These are phyloP conservation scores for Pseudocercospora ulei DNA, from an alignment of 2,329 filamentous ascomycete genomes.

Conservation along the genomic window DNA sequence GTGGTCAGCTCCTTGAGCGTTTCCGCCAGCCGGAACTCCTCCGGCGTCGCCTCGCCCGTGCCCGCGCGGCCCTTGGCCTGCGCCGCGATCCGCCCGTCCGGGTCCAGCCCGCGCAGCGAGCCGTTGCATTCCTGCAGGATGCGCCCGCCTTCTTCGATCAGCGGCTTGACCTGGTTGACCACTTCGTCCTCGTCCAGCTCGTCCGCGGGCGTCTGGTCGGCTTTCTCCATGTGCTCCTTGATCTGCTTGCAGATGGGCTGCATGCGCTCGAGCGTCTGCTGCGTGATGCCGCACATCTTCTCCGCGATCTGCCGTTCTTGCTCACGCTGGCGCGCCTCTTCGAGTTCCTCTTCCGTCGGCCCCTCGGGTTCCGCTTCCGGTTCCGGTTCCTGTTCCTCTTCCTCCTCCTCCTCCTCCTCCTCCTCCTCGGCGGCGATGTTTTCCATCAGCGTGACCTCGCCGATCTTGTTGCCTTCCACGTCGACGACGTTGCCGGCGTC, in stretches of 20 bases:
- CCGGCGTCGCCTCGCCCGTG: conserved; percentile 64
- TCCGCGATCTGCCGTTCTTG: conserved; percentile 67
- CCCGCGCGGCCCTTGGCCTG: conserved; percentile 75
- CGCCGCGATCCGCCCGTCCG: conserved; percentile 73
- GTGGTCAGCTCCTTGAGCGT: conserved; percentile 76
- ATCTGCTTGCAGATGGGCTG: conserved; percentile 81
- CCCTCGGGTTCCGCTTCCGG: conserved; percentile 46
- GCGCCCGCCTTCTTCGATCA: conserved; percentile 75
- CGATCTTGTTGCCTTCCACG: conserved; percentile 53
- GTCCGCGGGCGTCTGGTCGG: conserved; percentile 70
- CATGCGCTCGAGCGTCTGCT: conserved; percentile 72
- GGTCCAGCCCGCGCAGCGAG: conserved; percentile 75
- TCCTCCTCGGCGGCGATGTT: conserved; percentile 47
- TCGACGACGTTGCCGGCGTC: conserved; percentile 47
- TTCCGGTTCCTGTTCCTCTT: too few relatives aligned
- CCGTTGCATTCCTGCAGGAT: conserved; percentile 82
- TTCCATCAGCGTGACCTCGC: conserved; percentile 53
- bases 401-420: conserved; percentile 47
- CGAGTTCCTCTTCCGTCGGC: conserved; percentile 47
- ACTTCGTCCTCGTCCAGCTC: conserved; percentile 85
- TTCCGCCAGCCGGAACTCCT: conserved; percentile 78
- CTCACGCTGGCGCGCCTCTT: conserved; percentile 45
- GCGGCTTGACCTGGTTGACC: conserved; percentile 73
- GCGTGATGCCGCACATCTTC: conserved; percentile 62
- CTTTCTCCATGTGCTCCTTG: conserved; percentile 69